Percentiles rank a stretch among this genome's conserved stretches.
Conservation (phyloP, 441 rosid genomes). For the Erodium trifolium region DNA sequence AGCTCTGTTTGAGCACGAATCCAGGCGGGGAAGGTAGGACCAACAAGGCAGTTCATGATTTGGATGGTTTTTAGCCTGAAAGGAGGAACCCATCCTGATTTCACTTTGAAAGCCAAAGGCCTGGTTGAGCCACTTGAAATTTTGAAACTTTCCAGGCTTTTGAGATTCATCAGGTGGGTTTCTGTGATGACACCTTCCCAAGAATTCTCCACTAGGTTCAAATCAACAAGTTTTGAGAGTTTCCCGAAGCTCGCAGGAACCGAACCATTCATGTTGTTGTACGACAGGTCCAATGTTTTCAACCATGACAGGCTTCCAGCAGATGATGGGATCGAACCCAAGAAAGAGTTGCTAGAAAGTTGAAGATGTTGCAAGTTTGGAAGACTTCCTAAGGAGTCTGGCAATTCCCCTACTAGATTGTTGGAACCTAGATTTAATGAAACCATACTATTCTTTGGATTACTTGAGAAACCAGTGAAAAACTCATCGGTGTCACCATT, state of each 20-base stretch:
- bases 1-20: conserved; percentile 34
- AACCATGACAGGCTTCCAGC: conserved; percentile 29
- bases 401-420: conserved; percentile 27
- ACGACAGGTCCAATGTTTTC: conserved; percentile 30
- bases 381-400: conserved; percentile 32
- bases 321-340: conserved; percentile 34
- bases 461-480: conserved; percentile 21
- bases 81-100: conserved; percentile 31
- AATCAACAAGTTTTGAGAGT: conserved; percentile 27
- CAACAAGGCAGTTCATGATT: conserved; percentile 28
- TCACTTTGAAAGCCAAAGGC: conserved; percentile 23
- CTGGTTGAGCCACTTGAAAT: conserved; percentile 24
- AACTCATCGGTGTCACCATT: conserved; percentile 25
- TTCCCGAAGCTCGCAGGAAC: conserved; percentile 36
- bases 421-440: conserved; percentile 27
- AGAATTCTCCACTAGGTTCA: conserved; percentile 27
- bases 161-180: conserved; percentile 30
- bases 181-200: conserved; percentile 34
- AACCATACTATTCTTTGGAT: conserved; percentile 12
- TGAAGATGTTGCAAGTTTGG: conserved; percentile 26
- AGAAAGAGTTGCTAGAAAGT: conserved; percentile 32
- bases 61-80: conserved; percentile 31
- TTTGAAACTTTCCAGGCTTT: conserved; percentile 19
- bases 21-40: conserved; percentile 40
- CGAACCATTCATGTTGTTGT: conserved; percentile 36